A percentile compares a stretch with the other conserved stretches of the same genome.
These are phyloP conservation scores for Saussurea involucrata DNA, from an alignment of 129 eudicot genomes.

Conservation along the genomic window DNA sequence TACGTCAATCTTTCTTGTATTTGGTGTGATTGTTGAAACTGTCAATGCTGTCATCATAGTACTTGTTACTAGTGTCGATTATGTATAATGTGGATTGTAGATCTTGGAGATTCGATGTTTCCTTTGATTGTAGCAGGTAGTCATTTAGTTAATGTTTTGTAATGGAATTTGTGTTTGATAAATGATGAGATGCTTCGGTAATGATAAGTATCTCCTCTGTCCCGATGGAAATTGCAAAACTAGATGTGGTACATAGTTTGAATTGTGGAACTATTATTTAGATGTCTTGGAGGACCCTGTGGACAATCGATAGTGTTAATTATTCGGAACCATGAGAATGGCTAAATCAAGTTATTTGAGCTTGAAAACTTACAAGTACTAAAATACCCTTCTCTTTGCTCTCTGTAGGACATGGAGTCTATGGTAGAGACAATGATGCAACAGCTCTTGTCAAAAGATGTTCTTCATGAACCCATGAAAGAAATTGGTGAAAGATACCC, in stretches of 20 bases:
- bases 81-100: not conserved
- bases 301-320: not conserved
- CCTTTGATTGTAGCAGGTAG: too few relatives aligned
- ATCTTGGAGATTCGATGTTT: not conserved
- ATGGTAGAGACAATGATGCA: conserved; percentile 98
- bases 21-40: not conserved
- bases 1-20: not conserved
- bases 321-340: not conserved
- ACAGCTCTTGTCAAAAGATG: conserved; percentile 91
- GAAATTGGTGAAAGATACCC: conserved; percentile 98
- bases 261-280: not conserved
- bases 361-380: not conserved
- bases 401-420: conserved; percentile 88
- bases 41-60: not conserved
- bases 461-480: conserved; percentile 94
- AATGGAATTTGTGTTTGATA: too few relatives aligned
- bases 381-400: not conserved
- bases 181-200: not conserved
- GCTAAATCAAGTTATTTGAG: not conserved
- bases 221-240: not conserved
- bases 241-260: not conserved
- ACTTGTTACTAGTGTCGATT: too few relatives aligned
- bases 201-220: too few relatives aligned
- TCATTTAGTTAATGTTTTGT: too few relatives aligned
- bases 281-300: not conserved